A percentile compares a stretch with the other conserved stretches of the same genome.
Evolutionary conservation across 345 rosid species (phyloP).

Genomic region (Gynandropsis gynandra): DNA sequence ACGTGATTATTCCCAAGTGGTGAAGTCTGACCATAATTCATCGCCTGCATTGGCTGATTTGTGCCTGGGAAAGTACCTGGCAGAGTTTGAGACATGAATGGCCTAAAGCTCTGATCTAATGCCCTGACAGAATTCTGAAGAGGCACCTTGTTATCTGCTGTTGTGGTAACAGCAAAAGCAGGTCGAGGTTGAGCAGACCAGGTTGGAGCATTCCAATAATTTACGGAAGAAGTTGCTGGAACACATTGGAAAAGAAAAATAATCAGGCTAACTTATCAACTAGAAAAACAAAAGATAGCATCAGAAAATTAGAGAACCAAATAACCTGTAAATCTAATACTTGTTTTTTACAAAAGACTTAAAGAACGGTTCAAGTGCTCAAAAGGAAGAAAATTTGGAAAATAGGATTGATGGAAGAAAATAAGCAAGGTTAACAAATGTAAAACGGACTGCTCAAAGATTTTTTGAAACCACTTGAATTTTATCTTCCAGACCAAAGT

Average conservation of each 20-base stretch:
- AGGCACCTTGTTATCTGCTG: constrained; percentile 43
- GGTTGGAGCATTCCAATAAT: constrained; percentile 49
- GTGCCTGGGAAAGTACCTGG: constrained; percentile 37
- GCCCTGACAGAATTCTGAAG: constrained; percentile 39
- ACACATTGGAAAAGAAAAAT: neutral
- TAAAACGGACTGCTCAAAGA: too few relatives aligned
- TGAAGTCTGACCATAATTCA: constrained; percentile 40
- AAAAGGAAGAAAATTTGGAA: too few relatives aligned
- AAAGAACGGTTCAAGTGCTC: too few relatives aligned
- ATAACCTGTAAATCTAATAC: too few relatives aligned
- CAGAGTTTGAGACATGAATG: constrained; percentile 47
- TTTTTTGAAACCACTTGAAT: too few relatives aligned
- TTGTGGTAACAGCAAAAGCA: constrained; percentile 36
- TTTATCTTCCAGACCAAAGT: too few relatives aligned
- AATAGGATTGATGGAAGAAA: too few relatives aligned
- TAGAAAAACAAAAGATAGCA: too few relatives aligned
- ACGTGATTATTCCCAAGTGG: constrained; percentile 38
- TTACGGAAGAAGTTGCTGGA: constrained; percentile 60
- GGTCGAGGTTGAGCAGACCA: constrained; percentile 69
- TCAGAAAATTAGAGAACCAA: too few relatives aligned
- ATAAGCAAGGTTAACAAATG: too few relatives aligned
- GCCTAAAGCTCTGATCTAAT: constrained; percentile 48
- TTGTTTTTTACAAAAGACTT: too few relatives aligned
- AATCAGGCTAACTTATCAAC: too few relatives aligned
- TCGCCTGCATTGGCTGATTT: constrained; percentile 55